These are phyloP conservation scores for Aegilops speltoides DNA, from an alignment of 176 grass and related monocot species.

Conservation along the genomic window DNA sequence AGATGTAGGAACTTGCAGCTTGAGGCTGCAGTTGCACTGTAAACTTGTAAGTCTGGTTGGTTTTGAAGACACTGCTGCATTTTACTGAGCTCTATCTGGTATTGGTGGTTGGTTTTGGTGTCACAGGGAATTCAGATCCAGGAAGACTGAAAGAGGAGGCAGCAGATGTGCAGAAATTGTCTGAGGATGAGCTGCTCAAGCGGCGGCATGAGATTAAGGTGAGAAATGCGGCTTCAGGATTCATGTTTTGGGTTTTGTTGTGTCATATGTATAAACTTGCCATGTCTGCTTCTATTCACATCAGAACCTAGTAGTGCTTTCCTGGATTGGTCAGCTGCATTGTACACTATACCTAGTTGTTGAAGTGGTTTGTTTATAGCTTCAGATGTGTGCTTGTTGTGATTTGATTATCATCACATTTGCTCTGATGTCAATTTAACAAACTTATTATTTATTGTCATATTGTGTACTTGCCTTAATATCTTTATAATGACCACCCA, in stretches of 20 bases:
- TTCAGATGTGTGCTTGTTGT: not conserved
- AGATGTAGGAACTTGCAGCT: not conserved
- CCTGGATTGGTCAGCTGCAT: not conserved
- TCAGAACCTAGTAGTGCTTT: not conserved
- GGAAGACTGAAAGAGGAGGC: conserved; percentile 83
- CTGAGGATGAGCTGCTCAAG: conserved; percentile 58
- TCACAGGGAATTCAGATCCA: conserved; percentile 84
- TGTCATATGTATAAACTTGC: not conserved
- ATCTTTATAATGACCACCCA: not conserved
- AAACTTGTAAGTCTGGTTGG: not conserved
- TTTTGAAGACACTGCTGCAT: not conserved
- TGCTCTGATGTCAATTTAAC: not conserved
- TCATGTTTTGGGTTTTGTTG: not conserved
- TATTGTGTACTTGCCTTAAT: not conserved
- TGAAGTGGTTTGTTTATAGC: not conserved
- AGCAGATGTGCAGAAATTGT: conserved; percentile 56
- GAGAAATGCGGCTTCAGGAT: conserved; percentile 22
- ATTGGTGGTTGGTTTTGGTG: not conserved
- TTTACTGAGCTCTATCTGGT: conserved; percentile 23
- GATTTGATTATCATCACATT: not conserved
- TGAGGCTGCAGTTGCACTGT: not conserved
- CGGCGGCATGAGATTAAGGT: conserved; percentile 77
- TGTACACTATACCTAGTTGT: not conserved
- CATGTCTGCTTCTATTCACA: not conserved
- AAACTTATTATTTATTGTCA: not conserved